A percentile compares a stretch with the other conserved stretches of the same genome.
phyloP scores from a whole-genome alignment of 345 rosid species.

The Brassica juncea region DNA sequence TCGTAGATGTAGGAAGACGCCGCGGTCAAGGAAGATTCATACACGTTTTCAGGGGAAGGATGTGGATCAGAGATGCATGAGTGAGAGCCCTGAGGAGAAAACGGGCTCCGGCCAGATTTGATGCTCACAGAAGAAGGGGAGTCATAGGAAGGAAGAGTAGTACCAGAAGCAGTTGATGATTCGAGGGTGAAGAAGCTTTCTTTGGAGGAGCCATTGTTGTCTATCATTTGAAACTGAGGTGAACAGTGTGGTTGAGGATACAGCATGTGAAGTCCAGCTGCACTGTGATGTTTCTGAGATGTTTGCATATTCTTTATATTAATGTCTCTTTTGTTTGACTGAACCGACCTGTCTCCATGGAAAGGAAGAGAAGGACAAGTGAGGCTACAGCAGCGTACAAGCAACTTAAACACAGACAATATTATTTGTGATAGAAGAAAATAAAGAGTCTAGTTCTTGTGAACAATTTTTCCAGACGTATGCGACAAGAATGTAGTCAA shows the following conservation, averaged over 20 bases:
- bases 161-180: conserved; percentile 61
- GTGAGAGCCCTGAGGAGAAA: conserved; percentile 83
- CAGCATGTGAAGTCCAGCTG: conserved; percentile 55
- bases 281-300: conserved; percentile 59
- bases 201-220: conserved; percentile 46
- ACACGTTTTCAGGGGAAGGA: conserved; percentile 62
- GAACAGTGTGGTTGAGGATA: conserved; percentile 55
- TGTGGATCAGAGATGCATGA: conserved; percentile 72
- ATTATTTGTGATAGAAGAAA: neutral
- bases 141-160: conserved; percentile 49
- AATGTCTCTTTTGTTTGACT: conserved; percentile 3
- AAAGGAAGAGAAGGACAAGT: conserved; percentile 12
- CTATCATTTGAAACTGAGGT: conserved; percentile 51
- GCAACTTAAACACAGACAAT: neutral
- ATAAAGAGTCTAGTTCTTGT: neutral
- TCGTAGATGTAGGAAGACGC: conserved; percentile 55
- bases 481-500: neutral
- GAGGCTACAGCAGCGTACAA: conserved; percentile 18
- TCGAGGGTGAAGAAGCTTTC: conserved; percentile 79
- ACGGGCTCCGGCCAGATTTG: conserved; percentile 68
- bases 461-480: conserved; percentile 9
- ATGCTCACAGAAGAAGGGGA: conserved; percentile 70
- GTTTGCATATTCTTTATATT: conserved; percentile 47
- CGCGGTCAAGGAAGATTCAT: conserved; percentile 81
- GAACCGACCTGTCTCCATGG: conserved; percentile 17